Base-by-base conservation (phyloP, 1,284 basidiomycete species). In the Boletus mariae region DNA sequence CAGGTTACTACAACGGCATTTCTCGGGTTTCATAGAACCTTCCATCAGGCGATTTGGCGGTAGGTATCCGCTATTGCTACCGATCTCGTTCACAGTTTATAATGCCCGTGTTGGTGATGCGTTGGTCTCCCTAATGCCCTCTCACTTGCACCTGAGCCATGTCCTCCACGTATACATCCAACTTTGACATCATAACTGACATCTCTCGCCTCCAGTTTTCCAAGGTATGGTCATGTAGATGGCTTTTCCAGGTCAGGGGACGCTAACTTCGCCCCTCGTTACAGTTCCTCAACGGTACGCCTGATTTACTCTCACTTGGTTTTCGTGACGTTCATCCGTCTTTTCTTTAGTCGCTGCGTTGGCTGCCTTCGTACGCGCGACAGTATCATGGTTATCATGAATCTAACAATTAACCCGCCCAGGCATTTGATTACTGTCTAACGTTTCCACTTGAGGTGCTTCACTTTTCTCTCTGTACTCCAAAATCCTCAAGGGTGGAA, bases 221-320 rank as follows among this genome's bases (percentile, higher is more conserved):
- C 47, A 63, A 61, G 61, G 61, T 66, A 23, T 38, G 57, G 8
- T 7, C 5, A 15, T 8, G 8, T 32, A 7, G 29, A 45, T 23
- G 29, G 5, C 3, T 8, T 41, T 12, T 13, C 37, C 15, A 5
- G n/a, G 15, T 34, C 25, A 44, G 31, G 2, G 2, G 10, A 38
- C 8, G 13, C 38, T 51, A 12, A 45, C 40, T 41, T 8, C 20
- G 11, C 6, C 9, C 15, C 20, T 20, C 5, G 17, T 35, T 38
- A 15, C 17, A 63, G 64, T 61, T 53, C 46, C 37, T 66, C 17
- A 66, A 67, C 9, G 64, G 62, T 65, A 53, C 6, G 38, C 13
- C 26, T 26, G 1, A 1, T 40, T 26, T 38, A 23, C 3, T 5
- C 12, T 3, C 31, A 12, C 32, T 13, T 37, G 6, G 5, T 8